phyloP scores from a whole-genome alignment of 2,329 filamentous ascomycete genomes.

The Stemphylium beticola region DNA sequence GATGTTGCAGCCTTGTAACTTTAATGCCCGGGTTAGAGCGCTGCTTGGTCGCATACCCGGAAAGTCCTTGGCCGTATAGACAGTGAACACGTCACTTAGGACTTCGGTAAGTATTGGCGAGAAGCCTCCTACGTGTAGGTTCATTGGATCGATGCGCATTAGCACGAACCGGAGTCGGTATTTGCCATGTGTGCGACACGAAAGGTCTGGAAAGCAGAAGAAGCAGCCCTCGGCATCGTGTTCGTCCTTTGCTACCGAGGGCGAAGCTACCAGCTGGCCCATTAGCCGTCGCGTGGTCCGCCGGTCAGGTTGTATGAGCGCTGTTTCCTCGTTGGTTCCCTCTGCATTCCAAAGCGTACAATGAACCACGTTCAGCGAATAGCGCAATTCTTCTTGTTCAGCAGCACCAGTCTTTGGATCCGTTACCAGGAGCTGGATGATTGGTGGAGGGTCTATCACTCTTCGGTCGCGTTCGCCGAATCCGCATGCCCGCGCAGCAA shows the following conservation, averaged over 20 bases:
- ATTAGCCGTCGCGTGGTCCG: constrained; percentile 77
- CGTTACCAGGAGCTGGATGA: constrained; percentile 74
- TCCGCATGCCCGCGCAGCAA: constrained; percentile 78
- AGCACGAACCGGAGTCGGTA: constrained; percentile 78
- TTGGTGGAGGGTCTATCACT: constrained; percentile 83
- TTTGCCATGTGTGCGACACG: constrained; percentile 76
- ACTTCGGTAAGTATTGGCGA: constrained; percentile 58
- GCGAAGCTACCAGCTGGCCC: constrained; percentile 78
- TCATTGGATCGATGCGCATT: constrained; percentile 70
- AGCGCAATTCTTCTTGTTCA: constrained; percentile 65
- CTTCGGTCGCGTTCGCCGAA: constrained; percentile 83
- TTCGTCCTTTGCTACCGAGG: constrained; percentile 78
- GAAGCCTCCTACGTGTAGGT: constrained; percentile 60
- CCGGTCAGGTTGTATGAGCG: constrained; percentile 71
- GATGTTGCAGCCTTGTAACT: constrained; percentile 81
- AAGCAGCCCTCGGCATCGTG: constrained; percentile 76
- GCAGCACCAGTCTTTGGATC: constrained; percentile 58
- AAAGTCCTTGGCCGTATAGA: constrained; percentile 86
- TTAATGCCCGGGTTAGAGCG: constrained; percentile 72
- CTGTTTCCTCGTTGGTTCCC: constrained; percentile 70
- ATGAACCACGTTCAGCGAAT: constrained; percentile 74
- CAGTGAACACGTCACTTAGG: constrained; percentile 75
- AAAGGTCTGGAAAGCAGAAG: constrained; percentile 85
- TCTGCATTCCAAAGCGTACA: constrained; percentile 77
- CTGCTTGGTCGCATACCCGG: constrained; percentile 83